phyloP scores from a whole-genome alignment of 192 early-diverging fungal genomes.

The Geranomyces michiganensis region DNA sequence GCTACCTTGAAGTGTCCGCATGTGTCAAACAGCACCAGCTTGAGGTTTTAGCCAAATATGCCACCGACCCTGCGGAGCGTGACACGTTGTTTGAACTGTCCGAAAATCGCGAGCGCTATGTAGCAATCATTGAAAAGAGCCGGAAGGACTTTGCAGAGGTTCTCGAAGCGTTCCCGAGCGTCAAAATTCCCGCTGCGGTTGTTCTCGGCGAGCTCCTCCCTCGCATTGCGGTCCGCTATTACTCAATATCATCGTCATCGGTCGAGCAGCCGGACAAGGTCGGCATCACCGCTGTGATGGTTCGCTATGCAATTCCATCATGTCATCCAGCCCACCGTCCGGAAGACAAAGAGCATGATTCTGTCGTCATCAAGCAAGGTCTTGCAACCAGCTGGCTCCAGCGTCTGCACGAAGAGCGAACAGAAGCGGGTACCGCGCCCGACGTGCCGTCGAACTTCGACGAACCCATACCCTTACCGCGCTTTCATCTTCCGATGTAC shows the following conservation, averaged over 20 bases:
- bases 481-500: constrained; percentile 76
- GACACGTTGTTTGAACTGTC: constrained; percentile 39
- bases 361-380: constrained; percentile 59
- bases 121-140: constrained; percentile 40
- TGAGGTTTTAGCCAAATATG: constrained; percentile 58
- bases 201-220: constrained; percentile 78
- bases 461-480: constrained; percentile 29
- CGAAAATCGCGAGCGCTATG: constrained; percentile 48
- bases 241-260: constrained; percentile 94
- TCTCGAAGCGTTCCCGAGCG: constrained; percentile 65
- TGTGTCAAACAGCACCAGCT: constrained; percentile 62
- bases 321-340: neutral
- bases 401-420: constrained; percentile 58
- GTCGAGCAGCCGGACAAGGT: constrained; percentile 75
- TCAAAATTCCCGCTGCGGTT: constrained; percentile 73
- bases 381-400: constrained; percentile 88
- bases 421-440: neutral
- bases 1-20: constrained; percentile 88
- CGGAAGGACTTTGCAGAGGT: constrained; percentile 76
- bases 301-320: constrained; percentile 67
- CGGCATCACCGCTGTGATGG: constrained; percentile 85
- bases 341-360: constrained; percentile 2
- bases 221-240: constrained; percentile 87
- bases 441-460: neutral
- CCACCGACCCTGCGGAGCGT: constrained; percentile 44